A percentile compares a stretch with the other conserved stretches of the same genome.
phyloP scores from a whole-genome alignment of 179 eudicot species.

The Beta macrorhiza region DNA sequence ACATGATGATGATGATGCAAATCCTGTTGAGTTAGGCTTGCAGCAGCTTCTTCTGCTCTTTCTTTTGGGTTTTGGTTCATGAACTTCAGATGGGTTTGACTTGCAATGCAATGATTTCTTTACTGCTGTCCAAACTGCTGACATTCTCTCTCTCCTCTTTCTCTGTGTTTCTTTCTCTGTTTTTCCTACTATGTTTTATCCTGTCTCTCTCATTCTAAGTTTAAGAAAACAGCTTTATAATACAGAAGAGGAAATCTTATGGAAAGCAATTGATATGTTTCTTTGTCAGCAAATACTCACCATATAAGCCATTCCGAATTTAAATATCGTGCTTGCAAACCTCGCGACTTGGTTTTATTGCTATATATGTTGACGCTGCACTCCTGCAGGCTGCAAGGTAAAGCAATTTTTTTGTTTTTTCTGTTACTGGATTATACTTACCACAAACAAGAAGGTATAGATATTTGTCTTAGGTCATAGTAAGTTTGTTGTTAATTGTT shows the following conservation, averaged over 20 bases:
- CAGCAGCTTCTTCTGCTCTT: slow-evolving; percentile 17
- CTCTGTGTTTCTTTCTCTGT: neutral
- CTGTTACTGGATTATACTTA: too few species aligned
- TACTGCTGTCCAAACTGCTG: slow-evolving; percentile 52
- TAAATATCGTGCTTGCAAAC: neutral
- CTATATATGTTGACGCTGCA: neutral
- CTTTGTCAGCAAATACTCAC: slow-evolving; percentile 2
- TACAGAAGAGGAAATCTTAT: too few species aligned
- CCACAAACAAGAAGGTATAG: too few species aligned
- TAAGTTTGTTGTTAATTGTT: too few species aligned
- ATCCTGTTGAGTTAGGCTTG: slow-evolving; percentile 12
- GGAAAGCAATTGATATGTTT: neutral
- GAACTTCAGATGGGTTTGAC: slow-evolving; percentile 43
- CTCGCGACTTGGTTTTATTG: neutral
- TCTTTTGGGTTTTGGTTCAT: slow-evolving; percentile 35
- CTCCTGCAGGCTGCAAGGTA: too few species aligned
- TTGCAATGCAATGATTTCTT: slow-evolving; percentile 53
- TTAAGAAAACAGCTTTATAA: neutral
- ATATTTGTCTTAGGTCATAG: too few species aligned
- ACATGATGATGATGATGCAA: slow-evolving; percentile 8
- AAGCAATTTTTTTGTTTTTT: too few species aligned
- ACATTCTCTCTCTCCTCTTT: slow-evolving; percentile 30
- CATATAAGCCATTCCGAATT: slow-evolving; percentile 16
- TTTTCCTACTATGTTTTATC: neutral
- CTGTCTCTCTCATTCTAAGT: neutral